phyloP scores from a whole-genome alignment of 805 yeast species.

The Lipomyces sp. region DNA sequence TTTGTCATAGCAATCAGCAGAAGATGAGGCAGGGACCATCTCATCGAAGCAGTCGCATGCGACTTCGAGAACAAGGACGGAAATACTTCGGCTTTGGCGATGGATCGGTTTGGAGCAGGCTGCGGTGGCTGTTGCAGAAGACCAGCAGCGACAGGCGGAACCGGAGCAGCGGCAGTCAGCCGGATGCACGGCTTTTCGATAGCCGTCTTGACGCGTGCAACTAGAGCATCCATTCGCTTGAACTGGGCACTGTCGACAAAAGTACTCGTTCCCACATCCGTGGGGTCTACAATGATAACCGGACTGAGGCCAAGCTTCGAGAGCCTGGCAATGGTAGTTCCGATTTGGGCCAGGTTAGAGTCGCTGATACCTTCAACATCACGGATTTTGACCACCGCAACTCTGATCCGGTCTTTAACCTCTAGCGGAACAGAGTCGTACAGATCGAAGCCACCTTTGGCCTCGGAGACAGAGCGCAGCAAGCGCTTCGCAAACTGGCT shows the following conservation, averaged over 20 bases:
- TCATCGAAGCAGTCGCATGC: background rate
- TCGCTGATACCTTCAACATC: slow-evolving; percentile 39
- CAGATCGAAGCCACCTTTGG: slow-evolving; percentile 36
- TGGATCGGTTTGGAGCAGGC: background rate
- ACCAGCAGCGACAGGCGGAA: background rate
- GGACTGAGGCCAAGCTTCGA: slow-evolving; percentile 71
- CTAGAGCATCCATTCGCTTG: slow-evolving; percentile 8
- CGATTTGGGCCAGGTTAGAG: slow-evolving; percentile 47
- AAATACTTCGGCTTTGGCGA: slow-evolving; percentile 9
- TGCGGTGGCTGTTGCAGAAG: background rate
- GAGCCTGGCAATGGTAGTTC: slow-evolving; percentile 55
- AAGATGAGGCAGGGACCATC: slow-evolving; percentile 27
- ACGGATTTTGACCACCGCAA: slow-evolving; percentile 57
- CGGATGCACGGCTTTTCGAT: slow-evolving; percentile 8
- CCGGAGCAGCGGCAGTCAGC: background rate
- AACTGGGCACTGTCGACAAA: slow-evolving; percentile 6
- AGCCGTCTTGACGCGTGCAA: slow-evolving; percentile 9
- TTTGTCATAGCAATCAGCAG: slow-evolving; percentile 45
- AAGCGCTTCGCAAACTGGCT: slow-evolving; percentile 38
- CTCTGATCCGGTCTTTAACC: slow-evolving; percentile 38
- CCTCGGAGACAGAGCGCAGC: slow-evolving; percentile 32
- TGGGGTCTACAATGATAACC: slow-evolving; percentile 56
- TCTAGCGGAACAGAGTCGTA: slow-evolving; percentile 35
- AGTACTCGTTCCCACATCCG: slow-evolving; percentile 5
- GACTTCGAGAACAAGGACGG: slow-evolving; percentile 18